Percentiles rank a stretch among this genome's conserved stretches.
Conservation (phyloP, 1,284 basidiomycete species). For the Rhodotorula sp. region DNA sequence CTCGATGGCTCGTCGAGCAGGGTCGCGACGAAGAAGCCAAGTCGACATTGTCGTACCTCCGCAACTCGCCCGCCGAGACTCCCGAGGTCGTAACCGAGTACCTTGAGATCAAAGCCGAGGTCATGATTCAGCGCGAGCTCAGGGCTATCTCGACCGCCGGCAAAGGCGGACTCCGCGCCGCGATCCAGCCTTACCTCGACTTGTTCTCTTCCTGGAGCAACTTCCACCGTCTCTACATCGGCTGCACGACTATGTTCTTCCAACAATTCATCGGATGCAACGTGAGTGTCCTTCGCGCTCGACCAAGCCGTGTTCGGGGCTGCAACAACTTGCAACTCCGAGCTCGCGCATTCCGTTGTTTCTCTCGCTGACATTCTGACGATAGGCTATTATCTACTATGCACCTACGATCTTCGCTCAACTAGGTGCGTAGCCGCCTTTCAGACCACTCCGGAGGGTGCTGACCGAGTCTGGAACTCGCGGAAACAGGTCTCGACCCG, state of each 20-base stretch:
- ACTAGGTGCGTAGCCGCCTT: conserved; percentile 1
- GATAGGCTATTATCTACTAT: background rate
- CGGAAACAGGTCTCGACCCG: conserved; percentile 9
- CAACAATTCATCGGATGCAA: conserved; percentile 46
- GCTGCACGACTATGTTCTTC: conserved; percentile 38
- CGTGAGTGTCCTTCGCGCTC: conserved; percentile 15
- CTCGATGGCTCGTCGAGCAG: conserved; percentile 53
- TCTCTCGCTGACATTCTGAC: too few relatives aligned
- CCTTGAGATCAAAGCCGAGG: conserved; percentile 9
- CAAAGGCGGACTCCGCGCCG: background rate
- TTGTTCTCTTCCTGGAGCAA: background rate
- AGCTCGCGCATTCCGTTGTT: too few relatives aligned
- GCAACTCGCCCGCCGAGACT: conserved; percentile 19
- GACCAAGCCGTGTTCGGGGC: too few relatives aligned
- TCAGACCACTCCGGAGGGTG: background rate
- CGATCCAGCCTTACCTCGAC: background rate
- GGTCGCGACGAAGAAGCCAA: conserved; percentile 28
- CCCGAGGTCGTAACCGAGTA: conserved; percentile 4
- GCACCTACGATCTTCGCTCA: conserved; percentile 15
- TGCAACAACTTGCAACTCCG: too few relatives aligned
- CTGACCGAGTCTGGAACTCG: background rate
- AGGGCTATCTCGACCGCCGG: background rate
- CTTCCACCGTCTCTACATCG: background rate
- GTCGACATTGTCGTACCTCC: conserved; percentile 24
- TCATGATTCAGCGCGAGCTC: conserved; percentile 6